Percentiles rank a stretch among this genome's conserved stretches.
Evolutionary conservation across 2,329 filamentous ascomycete genomes (phyloP).

Genomic region (Fusarium longipes): DNA sequence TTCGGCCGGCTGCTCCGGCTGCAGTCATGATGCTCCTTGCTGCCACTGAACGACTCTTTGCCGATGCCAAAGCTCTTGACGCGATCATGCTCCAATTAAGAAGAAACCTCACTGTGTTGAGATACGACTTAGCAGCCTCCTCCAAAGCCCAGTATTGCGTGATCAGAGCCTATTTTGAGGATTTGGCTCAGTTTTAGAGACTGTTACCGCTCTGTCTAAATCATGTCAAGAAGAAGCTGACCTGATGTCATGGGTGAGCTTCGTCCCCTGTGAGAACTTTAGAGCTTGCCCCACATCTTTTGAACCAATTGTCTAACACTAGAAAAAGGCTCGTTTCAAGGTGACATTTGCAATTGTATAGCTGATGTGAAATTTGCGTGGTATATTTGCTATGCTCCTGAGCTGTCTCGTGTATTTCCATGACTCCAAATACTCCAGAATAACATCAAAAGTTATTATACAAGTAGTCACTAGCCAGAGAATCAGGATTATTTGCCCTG

Average conservation of each 20-base stretch:
- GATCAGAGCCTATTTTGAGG: neutral
- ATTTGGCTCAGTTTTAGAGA: neutral
- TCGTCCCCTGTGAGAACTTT: constrained; percentile 14
- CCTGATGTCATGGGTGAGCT: constrained; percentile 42
- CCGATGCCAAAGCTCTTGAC: constrained; percentile 26
- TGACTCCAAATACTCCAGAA: constrained; percentile 1
- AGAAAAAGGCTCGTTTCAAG: neutral
- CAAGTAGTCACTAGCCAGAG: neutral
- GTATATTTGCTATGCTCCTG: neutral
- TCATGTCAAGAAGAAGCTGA: constrained; percentile 15
- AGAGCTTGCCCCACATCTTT: constrained; percentile 28
- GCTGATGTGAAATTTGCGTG: neutral
- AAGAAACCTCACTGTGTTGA: neutral
- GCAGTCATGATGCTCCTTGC: constrained; percentile 48
- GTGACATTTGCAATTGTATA: neutral
- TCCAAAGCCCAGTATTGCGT: neutral
- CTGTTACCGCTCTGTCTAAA: constrained; percentile 4
- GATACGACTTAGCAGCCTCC: too few relatives aligned
- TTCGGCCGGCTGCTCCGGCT: constrained; percentile 39
- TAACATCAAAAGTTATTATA: constrained; percentile 1
- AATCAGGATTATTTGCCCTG: neutral
- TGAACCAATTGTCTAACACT: constrained; percentile 38
- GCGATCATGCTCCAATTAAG: constrained; percentile 39
- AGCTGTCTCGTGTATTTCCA: constrained; percentile 26
- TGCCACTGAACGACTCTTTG: constrained; percentile 10